Evolutionary conservation across 2,329 filamentous ascomycete genomes (phyloP), one percentile per base, ranked within the genome.

Genomic region (Colletotrichum simmondsii): DNA sequence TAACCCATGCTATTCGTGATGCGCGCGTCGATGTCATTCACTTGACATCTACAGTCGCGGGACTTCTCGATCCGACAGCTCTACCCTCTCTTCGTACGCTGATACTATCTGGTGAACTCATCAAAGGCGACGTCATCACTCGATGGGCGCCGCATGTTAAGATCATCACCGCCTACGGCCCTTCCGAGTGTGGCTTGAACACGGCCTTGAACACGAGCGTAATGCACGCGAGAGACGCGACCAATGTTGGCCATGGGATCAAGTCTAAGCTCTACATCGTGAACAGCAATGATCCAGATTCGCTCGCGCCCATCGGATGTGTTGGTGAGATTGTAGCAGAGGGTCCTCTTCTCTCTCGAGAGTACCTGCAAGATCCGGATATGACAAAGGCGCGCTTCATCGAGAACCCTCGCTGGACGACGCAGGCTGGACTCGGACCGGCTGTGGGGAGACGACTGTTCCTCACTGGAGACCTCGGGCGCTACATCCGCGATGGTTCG

Each of bases 41-140:
- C 75, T 85, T 91, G 74, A 92, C 91, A 1, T 88, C 90, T 3
- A 84, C 89, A 0, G 84, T 92, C 24, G 88, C 89, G 1, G 77
- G 85, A 7, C 83, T 82, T 49, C 79, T 86, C 12, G 78, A 81
- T 22, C 81, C 84, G 2, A 75, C 76, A 0, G 71, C 75, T 0
- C 77, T 86, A 0, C 82, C 84, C 0, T 81, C 78, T 2, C 75
- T 87, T 1, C 77, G 79, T 52, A 85, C 82, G 0, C 74, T 87
- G 19, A 69, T 73, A n/a, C 69, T 80, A 4, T 76, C 76, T 19
- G 78, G 78, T 19, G 78, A 80, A 61, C 71, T 75, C n/a, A 72
- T 78, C 61, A 32, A 68, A 14, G 69, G 73, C 28, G 71, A 73
- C 49, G 68, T 77, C 37, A 46, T 78, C 12, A 68, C 63, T 5